A percentile compares a stretch with the other conserved stretches of the same genome.
These are phyloP conservation scores for Verticillium isaacii DNA, from an alignment of 2,329 filamentous ascomycete genomes.

Conservation along the genomic window DNA sequence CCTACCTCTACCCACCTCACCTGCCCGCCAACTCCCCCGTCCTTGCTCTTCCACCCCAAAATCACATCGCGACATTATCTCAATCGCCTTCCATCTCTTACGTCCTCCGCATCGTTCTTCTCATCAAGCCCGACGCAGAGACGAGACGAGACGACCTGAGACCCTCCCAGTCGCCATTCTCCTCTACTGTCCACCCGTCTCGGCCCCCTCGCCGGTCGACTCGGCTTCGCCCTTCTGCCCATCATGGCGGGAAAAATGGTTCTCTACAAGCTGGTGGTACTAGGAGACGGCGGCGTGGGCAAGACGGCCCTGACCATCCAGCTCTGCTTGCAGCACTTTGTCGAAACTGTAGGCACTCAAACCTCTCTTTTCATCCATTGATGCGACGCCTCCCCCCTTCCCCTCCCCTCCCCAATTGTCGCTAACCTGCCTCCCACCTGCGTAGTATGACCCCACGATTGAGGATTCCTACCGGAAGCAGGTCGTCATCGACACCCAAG, in stretches of 20 bases:
- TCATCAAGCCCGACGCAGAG: background rate
- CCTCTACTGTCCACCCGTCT: background rate
- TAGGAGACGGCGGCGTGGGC: constrained; percentile 89
- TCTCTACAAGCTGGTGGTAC: constrained; percentile 91
- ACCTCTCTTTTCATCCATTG: constrained; percentile 1
- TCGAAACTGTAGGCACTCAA: constrained; percentile 68
- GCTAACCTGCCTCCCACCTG: constrained; percentile 6
- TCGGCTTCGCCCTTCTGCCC: constrained; percentile 6
- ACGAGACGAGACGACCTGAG: background rate
- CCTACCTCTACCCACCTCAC: background rate
- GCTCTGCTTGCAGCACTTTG: constrained; percentile 96
- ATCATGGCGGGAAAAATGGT: constrained; percentile 91
- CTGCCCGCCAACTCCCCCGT: background rate
- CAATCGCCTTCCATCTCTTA: background rate
- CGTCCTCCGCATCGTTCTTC: background rate
- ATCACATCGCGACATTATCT: background rate
- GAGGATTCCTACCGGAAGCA: constrained; percentile 86
- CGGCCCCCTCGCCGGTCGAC: background rate
- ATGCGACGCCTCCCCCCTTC: constrained; percentile 2
- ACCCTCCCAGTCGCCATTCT: background rate
- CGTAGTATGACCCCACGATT: constrained; percentile 78
- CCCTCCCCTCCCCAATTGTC: constrained; percentile 10
- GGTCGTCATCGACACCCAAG: constrained; percentile 88
- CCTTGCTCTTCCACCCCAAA: background rate
- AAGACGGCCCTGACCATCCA: constrained; percentile 95